Evolutionary conservation across 352 stramenopile species (phyloP).

Genomic region (Phytophthora fragariaefolia): DNA sequence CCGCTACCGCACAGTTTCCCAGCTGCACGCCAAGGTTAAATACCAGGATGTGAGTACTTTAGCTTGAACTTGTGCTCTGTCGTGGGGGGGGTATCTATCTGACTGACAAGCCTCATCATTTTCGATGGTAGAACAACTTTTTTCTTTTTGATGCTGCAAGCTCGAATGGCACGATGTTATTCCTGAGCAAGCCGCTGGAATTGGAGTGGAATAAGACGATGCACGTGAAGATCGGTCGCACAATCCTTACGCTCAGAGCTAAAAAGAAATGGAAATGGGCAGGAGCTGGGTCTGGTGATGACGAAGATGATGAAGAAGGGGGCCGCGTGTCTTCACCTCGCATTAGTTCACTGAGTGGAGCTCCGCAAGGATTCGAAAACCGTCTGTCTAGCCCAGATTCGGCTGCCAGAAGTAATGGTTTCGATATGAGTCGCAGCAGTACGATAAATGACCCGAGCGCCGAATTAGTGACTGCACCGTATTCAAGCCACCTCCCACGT

Average conservation of each 20-base stretch:
- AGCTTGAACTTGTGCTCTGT: neutral
- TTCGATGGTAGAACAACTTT: slow-evolving; percentile 66
- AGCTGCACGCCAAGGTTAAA: slow-evolving; percentile 85
- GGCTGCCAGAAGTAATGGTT: slow-evolving; percentile 40
- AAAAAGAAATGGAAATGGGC: slow-evolving; percentile 89
- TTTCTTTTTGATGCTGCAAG: slow-evolving; percentile 75
- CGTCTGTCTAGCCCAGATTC: slow-evolving; percentile 30
- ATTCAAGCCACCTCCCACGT: slow-evolving; percentile 26
- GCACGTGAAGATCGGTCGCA: slow-evolving; percentile 87
- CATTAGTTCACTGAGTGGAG: slow-evolving; percentile 15
- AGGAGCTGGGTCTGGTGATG: slow-evolving; percentile 42
- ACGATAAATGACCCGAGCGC: slow-evolving; percentile 55
- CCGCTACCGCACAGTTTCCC: slow-evolving; percentile 85
- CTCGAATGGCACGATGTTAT: slow-evolving; percentile 90
- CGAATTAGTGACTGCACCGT: slow-evolving; percentile 45
- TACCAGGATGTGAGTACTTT: slow-evolving; percentile 72
- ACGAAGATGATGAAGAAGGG: slow-evolving; percentile 45
- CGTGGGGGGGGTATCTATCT: neutral
- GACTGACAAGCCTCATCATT: slow-evolving; percentile 5
- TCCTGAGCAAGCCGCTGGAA: slow-evolving; percentile 79
- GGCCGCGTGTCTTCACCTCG: slow-evolving; percentile 40
- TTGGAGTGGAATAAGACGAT: slow-evolving; percentile 86
- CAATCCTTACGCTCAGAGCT: slow-evolving; percentile 82
- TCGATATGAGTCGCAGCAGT: slow-evolving; percentile 36
- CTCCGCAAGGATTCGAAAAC: slow-evolving; percentile 21